A percentile compares a stretch with the other conserved stretches of the same genome.
phyloP scores from a whole-genome alignment of 306 rosid genomes.

The Nissolia schottii region DNA sequence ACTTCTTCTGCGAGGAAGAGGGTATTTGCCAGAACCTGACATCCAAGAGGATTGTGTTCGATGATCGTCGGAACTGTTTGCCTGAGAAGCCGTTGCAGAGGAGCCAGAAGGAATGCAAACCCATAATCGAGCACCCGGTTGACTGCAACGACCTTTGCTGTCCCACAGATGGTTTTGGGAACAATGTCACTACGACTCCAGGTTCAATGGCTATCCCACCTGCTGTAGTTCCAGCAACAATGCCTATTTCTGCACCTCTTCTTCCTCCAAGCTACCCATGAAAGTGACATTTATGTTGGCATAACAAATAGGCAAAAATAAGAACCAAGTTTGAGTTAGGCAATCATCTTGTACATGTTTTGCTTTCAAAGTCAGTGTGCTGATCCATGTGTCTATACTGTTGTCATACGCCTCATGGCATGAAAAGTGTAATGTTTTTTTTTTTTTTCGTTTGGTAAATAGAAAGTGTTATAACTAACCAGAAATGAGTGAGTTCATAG shows the following conservation, averaged over 20 bases:
- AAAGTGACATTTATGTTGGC: slow-evolving; percentile 8
- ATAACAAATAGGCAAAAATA: slow-evolving; percentile 32
- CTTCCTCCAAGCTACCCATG: slow-evolving; percentile 49
- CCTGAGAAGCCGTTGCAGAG: slow-evolving; percentile 66
- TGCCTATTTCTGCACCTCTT: slow-evolving; percentile 51
- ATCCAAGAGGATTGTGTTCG: slow-evolving; percentile 39
- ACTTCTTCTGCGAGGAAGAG: slow-evolving; percentile 82
- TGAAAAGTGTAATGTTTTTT: background rate
- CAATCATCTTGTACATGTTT: slow-evolving; percentile 20
- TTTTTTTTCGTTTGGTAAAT: background rate
- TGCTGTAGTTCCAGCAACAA: slow-evolving; percentile 33
- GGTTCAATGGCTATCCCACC: slow-evolving; percentile 43
- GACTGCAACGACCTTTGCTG: slow-evolving; percentile 36
- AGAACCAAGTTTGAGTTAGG: slow-evolving; percentile 30
- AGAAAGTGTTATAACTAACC: background rate
- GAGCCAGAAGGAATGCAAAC: slow-evolving; percentile 50
- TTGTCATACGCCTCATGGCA: background rate
- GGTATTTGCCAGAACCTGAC: slow-evolving; percentile 64
- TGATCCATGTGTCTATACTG: slow-evolving; percentile 9
- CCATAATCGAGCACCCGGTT: slow-evolving; percentile 45
- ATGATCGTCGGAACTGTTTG: slow-evolving; percentile 67
- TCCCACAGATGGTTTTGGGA: background rate
- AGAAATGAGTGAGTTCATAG: background rate
- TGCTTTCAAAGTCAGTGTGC: slow-evolving; percentile 11
- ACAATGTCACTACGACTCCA: slow-evolving; percentile 10